Conservation (phyloP, 139 green algal species). For the Chara braunii region DNA sequence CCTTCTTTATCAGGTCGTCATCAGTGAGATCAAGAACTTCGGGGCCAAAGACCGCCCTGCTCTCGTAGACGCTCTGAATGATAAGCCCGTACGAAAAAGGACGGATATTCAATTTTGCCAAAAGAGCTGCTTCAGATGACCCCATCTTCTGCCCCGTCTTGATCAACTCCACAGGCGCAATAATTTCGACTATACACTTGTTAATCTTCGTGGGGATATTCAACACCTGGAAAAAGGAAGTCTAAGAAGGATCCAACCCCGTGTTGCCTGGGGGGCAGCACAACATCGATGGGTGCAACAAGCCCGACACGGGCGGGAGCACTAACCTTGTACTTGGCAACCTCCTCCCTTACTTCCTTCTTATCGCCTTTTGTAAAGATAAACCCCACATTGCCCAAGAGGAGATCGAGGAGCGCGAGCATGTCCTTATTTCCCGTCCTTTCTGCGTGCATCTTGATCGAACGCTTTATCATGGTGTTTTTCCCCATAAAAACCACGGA, state of each 20-base stretch:
- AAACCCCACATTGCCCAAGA: conserved; percentile 96
- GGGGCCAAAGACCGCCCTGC: conserved; percentile 71
- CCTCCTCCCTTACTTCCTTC: conserved; percentile 63
- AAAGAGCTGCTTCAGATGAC: conserved; percentile 92
- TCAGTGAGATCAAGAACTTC: conserved; percentile 93
- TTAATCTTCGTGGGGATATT: conserved; percentile 99
- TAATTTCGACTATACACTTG: conserved; percentile 94
- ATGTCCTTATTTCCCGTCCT: conserved; percentile 79
- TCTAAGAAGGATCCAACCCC: conserved; percentile 97
- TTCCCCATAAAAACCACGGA: conserved; percentile 96
- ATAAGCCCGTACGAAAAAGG: conserved; percentile 89
- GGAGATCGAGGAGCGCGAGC: conserved; percentile 67
- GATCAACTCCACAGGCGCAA: conserved; percentile 79
- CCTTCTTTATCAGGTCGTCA: conserved; percentile 65
- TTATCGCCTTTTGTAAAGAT: conserved; percentile 84
- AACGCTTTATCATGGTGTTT: conserved; percentile 99
- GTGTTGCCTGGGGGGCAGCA: conserved; percentile 81
- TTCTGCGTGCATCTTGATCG: conserved; percentile 87
- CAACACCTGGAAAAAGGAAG: conserved; percentile 97
- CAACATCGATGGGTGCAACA: conserved; percentile 81
- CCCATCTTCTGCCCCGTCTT: conserved; percentile 54
- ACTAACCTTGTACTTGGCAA: conserved; percentile 85
- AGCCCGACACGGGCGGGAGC: conserved; percentile 85
- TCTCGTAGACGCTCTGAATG: conserved; percentile 68
- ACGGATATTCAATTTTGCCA: conserved; percentile 97